phyloP scores from a whole-genome alignment of 441 rosid species.

The Euphorbia corollata region DNA sequence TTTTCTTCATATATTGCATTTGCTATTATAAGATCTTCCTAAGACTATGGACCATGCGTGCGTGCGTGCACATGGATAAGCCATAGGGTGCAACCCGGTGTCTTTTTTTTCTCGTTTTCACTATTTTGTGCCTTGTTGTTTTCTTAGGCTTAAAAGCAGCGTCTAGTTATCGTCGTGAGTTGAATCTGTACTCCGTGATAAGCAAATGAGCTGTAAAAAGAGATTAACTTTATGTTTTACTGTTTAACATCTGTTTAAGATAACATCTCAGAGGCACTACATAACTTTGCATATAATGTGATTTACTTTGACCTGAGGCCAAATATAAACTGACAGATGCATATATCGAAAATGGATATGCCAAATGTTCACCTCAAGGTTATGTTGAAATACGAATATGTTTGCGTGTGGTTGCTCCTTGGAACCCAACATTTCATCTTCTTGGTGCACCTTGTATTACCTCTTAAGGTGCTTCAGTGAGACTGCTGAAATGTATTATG shows the following conservation, averaged over 20 bases:
- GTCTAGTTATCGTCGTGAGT: not conserved
- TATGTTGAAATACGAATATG: not conserved
- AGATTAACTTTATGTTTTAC: not conserved
- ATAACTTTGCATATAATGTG: not conserved
- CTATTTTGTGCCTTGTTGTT: not conserved
- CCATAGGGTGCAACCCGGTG: not conserved
- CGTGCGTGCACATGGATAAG: not conserved
- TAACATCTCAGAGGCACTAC: not conserved
- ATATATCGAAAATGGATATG: not conserved
- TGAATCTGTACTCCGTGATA: not conserved
- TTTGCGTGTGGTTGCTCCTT: not conserved
- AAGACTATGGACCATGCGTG: not conserved
- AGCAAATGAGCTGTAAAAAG: not conserved
- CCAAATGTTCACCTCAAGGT: not conserved
- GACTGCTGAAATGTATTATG: too few relatives aligned
- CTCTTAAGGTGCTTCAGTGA: too few relatives aligned
- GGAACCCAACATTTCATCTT: not conserved
- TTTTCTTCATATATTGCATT: not conserved
- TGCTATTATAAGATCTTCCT: not conserved
- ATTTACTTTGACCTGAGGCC: not conserved
- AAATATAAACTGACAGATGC: not conserved
- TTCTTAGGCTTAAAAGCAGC: not conserved
- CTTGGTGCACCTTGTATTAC: not conserved
- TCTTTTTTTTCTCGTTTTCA: slow-evolving; percentile 1
- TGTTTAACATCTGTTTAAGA: not conserved